phyloP scores from a whole-genome alignment of 2,329 filamentous ascomycete genomes.

The Penicillium sp. region DNA sequence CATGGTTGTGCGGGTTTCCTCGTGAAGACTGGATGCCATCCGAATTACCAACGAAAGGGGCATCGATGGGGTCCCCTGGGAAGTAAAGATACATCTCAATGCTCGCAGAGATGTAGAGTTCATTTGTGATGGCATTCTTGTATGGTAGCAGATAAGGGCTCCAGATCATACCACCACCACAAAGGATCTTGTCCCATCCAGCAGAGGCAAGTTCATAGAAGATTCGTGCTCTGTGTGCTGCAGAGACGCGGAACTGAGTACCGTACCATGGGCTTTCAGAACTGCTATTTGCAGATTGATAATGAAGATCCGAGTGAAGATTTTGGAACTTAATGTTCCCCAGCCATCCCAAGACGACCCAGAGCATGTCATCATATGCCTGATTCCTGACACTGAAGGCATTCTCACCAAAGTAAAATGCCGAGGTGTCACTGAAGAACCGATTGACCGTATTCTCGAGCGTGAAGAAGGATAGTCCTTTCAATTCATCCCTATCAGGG shows the following conservation, averaged over 20 bases:
- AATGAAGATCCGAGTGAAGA: constrained; percentile 67
- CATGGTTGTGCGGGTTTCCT: constrained; percentile 55
- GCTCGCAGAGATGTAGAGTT: constrained; percentile 83
- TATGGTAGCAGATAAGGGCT: constrained; percentile 78
- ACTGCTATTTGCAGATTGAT: constrained; percentile 35
- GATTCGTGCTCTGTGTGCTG: constrained; percentile 77
- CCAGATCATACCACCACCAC: constrained; percentile 89
- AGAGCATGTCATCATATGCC: constrained; percentile 92
- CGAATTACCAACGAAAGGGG: constrained; percentile 59
- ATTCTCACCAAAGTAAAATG: constrained; percentile 87
- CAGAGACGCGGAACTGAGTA: constrained; percentile 70
- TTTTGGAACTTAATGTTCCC: constrained; percentile 77
- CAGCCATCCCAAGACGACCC: constrained; percentile 91
- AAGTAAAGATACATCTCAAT: constrained; percentile 89
- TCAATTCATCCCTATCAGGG: constrained; percentile 19
- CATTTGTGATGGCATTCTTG: constrained; percentile 96
- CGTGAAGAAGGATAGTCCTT: constrained; percentile 42
- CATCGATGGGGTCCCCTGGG: constrained; percentile 74
- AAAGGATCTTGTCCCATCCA: constrained; percentile 82
- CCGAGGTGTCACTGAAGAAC: constrained; percentile 75
- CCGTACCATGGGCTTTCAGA: constrained; percentile 66
- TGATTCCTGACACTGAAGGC: constrained; percentile 71
- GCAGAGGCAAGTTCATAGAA: constrained; percentile 80
- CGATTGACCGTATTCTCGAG: constrained; percentile 79
- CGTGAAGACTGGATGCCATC: constrained; percentile 28